phyloP scores from a whole-genome alignment of 352 stramenopile genomes.

The Phytopythium helicoides region DNA sequence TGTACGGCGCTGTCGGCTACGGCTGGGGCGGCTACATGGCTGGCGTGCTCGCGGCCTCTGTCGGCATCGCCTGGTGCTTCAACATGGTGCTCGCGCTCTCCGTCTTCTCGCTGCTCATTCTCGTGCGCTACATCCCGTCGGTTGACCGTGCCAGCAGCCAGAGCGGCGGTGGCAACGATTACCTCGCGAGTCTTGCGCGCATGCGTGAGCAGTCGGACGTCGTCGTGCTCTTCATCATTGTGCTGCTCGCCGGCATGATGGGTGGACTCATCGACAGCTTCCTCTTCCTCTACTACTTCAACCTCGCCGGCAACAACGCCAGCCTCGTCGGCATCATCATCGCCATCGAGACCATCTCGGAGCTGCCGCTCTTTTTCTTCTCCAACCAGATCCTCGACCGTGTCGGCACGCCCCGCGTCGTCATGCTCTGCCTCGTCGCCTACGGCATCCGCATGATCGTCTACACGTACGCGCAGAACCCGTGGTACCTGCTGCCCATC shows the following conservation, averaged over 20 bases:
- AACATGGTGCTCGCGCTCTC: constrained; percentile 69
- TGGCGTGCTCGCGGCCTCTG: constrained; percentile 51
- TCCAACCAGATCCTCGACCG: constrained; percentile 65
- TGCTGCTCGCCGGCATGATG: constrained; percentile 62
- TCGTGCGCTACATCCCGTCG: constrained; percentile 48
- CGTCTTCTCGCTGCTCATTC: constrained; percentile 51
- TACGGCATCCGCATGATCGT: constrained; percentile 60
- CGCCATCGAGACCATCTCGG: constrained; percentile 60
- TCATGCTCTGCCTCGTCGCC: constrained; percentile 49
- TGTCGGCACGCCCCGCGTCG: constrained; percentile 45
- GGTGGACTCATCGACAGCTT: constrained; percentile 67
- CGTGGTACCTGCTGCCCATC: constrained; percentile 61
- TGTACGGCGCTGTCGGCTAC: constrained; percentile 71
- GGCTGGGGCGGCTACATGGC: constrained; percentile 63
- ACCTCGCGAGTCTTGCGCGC: constrained; percentile 33
- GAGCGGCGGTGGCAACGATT: constrained; percentile 25
- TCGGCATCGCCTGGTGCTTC: constrained; percentile 77
- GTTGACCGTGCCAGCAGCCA: constrained; percentile 25
- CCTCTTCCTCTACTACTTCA: constrained; percentile 71
- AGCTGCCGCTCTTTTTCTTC: constrained; percentile 76
- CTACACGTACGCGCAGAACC: constrained; percentile 63
- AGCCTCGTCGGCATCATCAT: constrained; percentile 70
- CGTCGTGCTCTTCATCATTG: constrained; percentile 59
- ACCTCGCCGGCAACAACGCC: constrained; percentile 58
- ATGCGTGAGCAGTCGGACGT: constrained; percentile 58